Evolutionary conservation across 139 green algal genomes (phyloP), one percentile per base, ranked within the genome.

Genomic region (Tetradesmus obliquus): DNA sequence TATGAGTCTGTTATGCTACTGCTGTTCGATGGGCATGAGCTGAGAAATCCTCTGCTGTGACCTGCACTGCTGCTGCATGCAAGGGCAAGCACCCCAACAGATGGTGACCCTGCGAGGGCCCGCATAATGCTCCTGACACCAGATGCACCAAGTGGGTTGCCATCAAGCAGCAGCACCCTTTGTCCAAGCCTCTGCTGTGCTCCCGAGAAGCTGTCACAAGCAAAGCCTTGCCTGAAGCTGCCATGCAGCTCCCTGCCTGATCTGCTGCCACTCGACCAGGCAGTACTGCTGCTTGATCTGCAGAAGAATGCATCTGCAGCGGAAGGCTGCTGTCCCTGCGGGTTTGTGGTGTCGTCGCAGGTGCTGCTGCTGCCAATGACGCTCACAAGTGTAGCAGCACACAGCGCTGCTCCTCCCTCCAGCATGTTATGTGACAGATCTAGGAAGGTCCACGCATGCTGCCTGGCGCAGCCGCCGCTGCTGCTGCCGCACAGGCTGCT

Each of bases 371-470:
- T 62, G 58, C 84, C 13, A 15, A 57, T 58, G 55, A 45, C 60
- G 19, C 84, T 88, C 24, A 45, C 81, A 6, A 79, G 54, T 53
- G 88, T 58, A 74, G 79, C 88, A 24, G 86, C 86, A 81, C 32
- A 62, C 72, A 92, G 72, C 0, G 83, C 83, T 55, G 83, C 84
- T 6, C 90, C 90, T 13, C 83, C 90, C 79, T 86, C 90, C 9
- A 92, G 57, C 5, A 17, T 57, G 72, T 92, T 92, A 53, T 90
- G 45, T 62, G 83, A 90, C 5, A 92, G 84, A 53, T 92, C 90
- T 15, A 90, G 22, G n/a, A 72, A 55, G 20, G 55, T 20, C 76
- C 76, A 87, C n/a, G 20, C 55, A 9, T 57, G 62, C 53, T 66
- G 54, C 86, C 51, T 71, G 15, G 58, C 66, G 8, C 58, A 79